A percentile compares a stretch with the other conserved stretches of the same genome.
Conservation (phyloP, 106 monocot genomes). For the Allium cepa region DNA sequence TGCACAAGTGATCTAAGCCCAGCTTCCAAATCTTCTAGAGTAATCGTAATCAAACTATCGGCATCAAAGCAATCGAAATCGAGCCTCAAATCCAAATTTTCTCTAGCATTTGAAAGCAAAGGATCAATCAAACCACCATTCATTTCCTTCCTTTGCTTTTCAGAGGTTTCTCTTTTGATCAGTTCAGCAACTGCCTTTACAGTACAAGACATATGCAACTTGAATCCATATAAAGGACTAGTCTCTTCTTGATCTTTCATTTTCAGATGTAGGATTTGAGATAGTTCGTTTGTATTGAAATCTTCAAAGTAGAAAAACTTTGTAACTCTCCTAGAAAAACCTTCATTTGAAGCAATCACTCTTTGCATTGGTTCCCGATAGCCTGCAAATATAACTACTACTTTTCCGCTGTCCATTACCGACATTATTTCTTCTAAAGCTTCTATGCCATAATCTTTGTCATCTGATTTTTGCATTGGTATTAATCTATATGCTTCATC, state of each 20-base stretch:
- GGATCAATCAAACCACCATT: constrained; percentile 87
- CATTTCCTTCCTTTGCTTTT: constrained; percentile 62
- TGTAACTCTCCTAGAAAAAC: constrained; percentile 82
- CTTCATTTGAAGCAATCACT: constrained; percentile 84
- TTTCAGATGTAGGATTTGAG: constrained; percentile 72
- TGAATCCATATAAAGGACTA: constrained; percentile 70
- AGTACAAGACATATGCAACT: constrained; percentile 68
- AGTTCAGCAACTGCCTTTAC: constrained; percentile 34
- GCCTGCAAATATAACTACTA: constrained; percentile 87
- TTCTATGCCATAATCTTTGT: constrained; percentile 93
- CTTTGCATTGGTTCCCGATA: constrained; percentile 92
- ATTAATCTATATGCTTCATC: constrained; percentile 97
- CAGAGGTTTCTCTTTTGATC: constrained; percentile 36
- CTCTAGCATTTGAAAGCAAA: constrained; percentile 69
- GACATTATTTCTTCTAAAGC: constrained; percentile 98
- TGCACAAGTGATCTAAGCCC: constrained; percentile 35
- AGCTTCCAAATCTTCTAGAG: constrained; percentile 69
- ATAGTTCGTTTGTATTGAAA: constrained; percentile 61
- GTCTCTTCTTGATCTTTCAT: constrained; percentile 40
- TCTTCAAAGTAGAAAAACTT: constrained; percentile 86
- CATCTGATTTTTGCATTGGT: constrained; percentile 86
- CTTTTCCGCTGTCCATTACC: constrained; percentile 86
- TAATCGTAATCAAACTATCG: constrained; percentile 64
- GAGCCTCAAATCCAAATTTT: constrained; percentile 73
- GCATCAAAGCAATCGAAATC: constrained; percentile 63